These are phyloP conservation scores for Coniochaeta hoffmannii DNA, from an alignment of 2,329 filamentous ascomycete genomes.

Conservation along the genomic window DNA sequence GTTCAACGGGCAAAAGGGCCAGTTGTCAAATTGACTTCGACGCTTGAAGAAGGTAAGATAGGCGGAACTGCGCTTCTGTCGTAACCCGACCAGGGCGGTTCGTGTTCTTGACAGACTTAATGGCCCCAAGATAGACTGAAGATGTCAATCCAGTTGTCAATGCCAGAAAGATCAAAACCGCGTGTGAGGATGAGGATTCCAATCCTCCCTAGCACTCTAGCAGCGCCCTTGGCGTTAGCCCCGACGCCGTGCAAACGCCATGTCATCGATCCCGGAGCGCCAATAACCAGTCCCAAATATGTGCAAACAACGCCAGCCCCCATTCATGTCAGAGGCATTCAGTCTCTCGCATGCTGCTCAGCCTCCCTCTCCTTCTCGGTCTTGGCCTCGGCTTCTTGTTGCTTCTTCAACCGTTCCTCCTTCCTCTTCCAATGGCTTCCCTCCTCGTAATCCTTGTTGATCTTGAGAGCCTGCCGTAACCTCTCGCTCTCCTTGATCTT, in stretches of 20 bases:
- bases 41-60: no score
- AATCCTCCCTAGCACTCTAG: background rate
- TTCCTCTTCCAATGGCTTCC: slow-evolving; percentile 80
- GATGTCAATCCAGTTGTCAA: background rate
- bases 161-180: background rate
- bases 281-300: background rate
- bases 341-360: background rate
- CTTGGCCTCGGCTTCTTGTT: slow-evolving; percentile 30
- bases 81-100: background rate
- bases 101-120: background rate
- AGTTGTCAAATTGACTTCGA: no score
- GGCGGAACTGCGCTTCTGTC: background rate
- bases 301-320: background rate
- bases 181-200: no score
- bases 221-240: background rate
- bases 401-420: slow-evolving; percentile 56
- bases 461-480: slow-evolving; percentile 77
- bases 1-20: no score
- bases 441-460: slow-evolving; percentile 78
- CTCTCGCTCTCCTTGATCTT: slow-evolving; percentile 95
- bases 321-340: background rate
- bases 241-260: background rate
- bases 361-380: background rate
- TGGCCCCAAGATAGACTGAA: background rate
- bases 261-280: background rate